These are phyloP conservation scores for Trichoderma polysporum DNA, from an alignment of 2,329 filamentous ascomycete species.

Conservation along the genomic window DNA sequence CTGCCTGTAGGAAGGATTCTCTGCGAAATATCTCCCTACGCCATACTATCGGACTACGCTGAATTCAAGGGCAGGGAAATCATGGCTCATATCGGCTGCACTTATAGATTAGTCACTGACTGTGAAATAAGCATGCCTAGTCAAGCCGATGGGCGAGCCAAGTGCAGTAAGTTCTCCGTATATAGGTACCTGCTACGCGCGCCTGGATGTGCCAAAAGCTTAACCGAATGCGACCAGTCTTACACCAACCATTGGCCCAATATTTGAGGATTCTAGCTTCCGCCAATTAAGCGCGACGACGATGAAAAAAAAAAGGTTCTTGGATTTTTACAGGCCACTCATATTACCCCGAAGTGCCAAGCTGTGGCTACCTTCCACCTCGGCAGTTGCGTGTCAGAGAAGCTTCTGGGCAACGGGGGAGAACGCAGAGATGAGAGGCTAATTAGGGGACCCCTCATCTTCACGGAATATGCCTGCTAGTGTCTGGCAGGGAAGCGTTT, in stretches of 20 bases:
- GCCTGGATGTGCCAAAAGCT: background rate
- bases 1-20: background rate
- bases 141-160: background rate
- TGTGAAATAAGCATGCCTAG: background rate
- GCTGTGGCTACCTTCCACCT: background rate
- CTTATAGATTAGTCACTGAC: background rate
- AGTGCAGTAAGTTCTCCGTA: no score
- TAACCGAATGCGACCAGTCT: background rate
- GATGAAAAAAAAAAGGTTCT: background rate
- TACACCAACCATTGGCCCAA: background rate
- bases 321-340: background rate
- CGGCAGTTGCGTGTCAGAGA: constrained; percentile 9
- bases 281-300: background rate
- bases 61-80: background rate
- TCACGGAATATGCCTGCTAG: constrained; percentile 17
- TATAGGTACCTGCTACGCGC: background rate
- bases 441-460: constrained; percentile 18
- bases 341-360: background rate
- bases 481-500: constrained; percentile 10
- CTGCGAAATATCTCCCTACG: background rate
- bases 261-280: background rate
- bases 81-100: background rate
- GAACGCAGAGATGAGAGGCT: background rate
- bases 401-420: background rate
- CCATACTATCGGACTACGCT: background rate